Base-by-base conservation (phyloP, 2,329 filamentous ascomycete genomes). In the Chrysoporthe puriensis region DNA sequence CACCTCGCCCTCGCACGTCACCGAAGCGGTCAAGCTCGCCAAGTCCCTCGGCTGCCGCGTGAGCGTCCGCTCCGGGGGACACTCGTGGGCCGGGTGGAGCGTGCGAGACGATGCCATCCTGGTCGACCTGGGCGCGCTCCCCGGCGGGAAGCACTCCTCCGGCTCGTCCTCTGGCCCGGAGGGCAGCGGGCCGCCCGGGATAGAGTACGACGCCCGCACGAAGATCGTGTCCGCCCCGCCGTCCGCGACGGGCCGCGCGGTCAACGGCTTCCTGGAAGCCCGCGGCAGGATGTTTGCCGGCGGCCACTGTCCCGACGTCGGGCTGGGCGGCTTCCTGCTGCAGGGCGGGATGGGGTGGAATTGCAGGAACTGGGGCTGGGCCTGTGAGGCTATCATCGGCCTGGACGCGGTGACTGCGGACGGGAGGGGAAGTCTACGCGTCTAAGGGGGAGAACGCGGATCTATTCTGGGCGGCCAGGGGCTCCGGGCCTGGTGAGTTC, bases 321-420 rank as follows among this genome's bases (percentile, higher is more conserved):
- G 83, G 9, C 71, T 87, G n/a, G 85, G 85, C 0, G 85, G 85
- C 0, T 87, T 86, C 69, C 72, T 87, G 32, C 73, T 88, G 16
- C 84, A 86, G 70, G 85, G 85, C 0, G 85, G 85, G 1, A 86
- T 87, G 83, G 85, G 85, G 0, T 88, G 85, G 85, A 86, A 86
- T 71, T 85, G 82, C 71, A 82, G 80, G 73, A 84, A 83, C 69
- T 86, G 84, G 84, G 85, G 85, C 0, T 86, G 83, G 82, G 83
- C 83, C 0, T 86, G 84, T 65, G 81, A 85, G 71, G 74, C 75
- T 16, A 75, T 86, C 1, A 64, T 78, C 2, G 82, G 76, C 1
- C 70, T 85, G 11, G 83, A 85, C 66, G 81, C 84, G 1, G 82
- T 85, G 1, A 83, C 82, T 1, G 82, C 83, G 0, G 74, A 81